Evolutionary conservation across 2,329 filamentous ascomycete species (phyloP).

Genomic region (Diaporthe capsici): DNA sequence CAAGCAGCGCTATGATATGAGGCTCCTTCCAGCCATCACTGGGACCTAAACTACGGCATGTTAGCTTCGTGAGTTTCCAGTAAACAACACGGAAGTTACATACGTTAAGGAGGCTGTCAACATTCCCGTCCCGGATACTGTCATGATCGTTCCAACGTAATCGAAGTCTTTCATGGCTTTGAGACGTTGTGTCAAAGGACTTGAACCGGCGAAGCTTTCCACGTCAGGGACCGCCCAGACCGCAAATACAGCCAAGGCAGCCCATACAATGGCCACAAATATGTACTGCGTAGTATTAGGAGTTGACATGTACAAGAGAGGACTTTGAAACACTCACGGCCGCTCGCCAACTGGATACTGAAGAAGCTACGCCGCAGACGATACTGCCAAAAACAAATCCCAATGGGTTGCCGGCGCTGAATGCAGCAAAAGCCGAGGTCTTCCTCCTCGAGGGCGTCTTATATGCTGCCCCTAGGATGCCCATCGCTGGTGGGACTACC

Average conservation of each 20-base stretch:
- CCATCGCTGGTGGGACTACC: background rate
- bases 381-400: background rate
- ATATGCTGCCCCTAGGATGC: background rate
- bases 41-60: background rate
- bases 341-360: conserved; percentile 7
- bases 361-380: conserved; percentile 1
- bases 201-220: background rate
- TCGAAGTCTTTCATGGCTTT: conserved; percentile 3
- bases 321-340: background rate
- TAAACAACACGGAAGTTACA: rapidly evolving
- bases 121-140: conserved; percentile 1
- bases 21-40: background rate
- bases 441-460: background rate
- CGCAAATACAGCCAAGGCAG: background rate
- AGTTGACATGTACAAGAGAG: background rate
- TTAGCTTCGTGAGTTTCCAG: background rate
- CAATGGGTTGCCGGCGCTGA: background rate
- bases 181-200: background rate
- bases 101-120: background rate
- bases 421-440: background rate
- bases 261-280: conserved; percentile 5
- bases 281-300: background rate
- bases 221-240: conserved; percentile 15
- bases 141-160: conserved; percentile 7
- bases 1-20: conserved; percentile 14